Percentiles rank a stretch among this genome's conserved stretches.
phyloP scores from a whole-genome alignment of 805 yeast species.

The Metschnikowia bowlesiae region DNA sequence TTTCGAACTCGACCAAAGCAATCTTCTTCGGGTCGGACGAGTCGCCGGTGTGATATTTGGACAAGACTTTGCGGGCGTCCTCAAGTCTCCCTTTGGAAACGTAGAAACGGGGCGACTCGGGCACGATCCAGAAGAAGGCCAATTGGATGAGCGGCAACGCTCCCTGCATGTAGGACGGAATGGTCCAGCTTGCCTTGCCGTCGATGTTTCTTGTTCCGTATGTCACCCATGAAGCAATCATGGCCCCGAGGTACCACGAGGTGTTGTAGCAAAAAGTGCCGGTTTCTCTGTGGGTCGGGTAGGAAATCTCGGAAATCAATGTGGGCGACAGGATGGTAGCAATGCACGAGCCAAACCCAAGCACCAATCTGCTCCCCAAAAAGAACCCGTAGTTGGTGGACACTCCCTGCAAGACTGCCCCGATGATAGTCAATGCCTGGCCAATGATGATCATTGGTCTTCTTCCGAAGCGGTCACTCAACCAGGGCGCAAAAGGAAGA shows the following conservation, averaged over 20 bases:
- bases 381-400: conserved; percentile 34
- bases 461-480: conserved; percentile 41
- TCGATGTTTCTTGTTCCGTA: conserved; percentile 39
- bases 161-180: conserved; percentile 52
- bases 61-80: conserved; percentile 40
- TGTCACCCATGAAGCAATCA: conserved; percentile 49
- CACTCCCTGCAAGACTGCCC: conserved; percentile 35
- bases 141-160: conserved; percentile 43
- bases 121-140: conserved; percentile 23
- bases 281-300: conserved; percentile 36
- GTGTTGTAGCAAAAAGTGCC: conserved; percentile 42
- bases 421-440: conserved; percentile 24
- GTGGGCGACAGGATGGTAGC: conserved; percentile 44
- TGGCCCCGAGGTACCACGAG: conserved; percentile 51
- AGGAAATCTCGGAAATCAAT: conserved; percentile 47
- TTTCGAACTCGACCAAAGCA: conserved; percentile 19
- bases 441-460: conserved; percentile 29
- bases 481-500: conserved; percentile 12
- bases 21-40: conserved; percentile 21
- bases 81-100: conserved; percentile 38
- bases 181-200: conserved; percentile 43
- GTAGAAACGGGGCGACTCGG: conserved; percentile 48
- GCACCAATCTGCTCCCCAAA: conserved; percentile 42
- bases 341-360: conserved; percentile 45
- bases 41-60: conserved; percentile 38